A percentile compares a stretch with the other conserved stretches of the same genome.
Evolutionary conservation across 2,329 filamentous ascomycete species (phyloP).

Genomic region (Metarhizium guizhouense): DNA sequence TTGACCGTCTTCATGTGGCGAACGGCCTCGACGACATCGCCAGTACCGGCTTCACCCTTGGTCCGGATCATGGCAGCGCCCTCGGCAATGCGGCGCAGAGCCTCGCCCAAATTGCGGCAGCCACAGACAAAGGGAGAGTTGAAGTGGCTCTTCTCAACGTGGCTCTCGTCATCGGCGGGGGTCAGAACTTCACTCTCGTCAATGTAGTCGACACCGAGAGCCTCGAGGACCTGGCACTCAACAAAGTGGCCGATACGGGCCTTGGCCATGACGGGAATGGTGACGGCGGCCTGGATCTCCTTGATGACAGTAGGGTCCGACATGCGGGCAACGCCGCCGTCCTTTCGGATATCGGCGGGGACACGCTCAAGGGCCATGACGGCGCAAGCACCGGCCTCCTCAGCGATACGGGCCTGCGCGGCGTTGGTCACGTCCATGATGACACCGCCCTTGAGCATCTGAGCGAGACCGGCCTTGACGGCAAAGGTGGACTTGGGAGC

Average conservation of each 20-base stretch:
- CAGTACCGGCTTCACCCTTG: slow-evolving; percentile 95
- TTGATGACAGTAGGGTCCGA: slow-evolving; percentile 90
- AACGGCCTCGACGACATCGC: slow-evolving; percentile 93
- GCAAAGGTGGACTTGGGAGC: slow-evolving; percentile 54
- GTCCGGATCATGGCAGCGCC: slow-evolving; percentile 98
- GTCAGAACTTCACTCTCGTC: slow-evolving; percentile 98
- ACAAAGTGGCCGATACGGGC: slow-evolving; percentile 96
- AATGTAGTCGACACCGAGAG: slow-evolving; percentile 93
- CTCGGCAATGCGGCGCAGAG: slow-evolving; percentile 80
- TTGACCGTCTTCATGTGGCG: slow-evolving; percentile 92
- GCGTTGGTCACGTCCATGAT: slow-evolving; percentile 99
- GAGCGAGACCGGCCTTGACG: slow-evolving; percentile 89
- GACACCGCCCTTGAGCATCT: slow-evolving; percentile 98
- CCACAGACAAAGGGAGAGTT: slow-evolving; percentile 90
- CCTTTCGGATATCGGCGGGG: slow-evolving; percentile 84
- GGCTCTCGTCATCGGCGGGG: slow-evolving; percentile 80
- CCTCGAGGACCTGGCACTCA: slow-evolving; percentile 96
- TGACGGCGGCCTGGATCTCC: slow-evolving; percentile 89
- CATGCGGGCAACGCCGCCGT: slow-evolving; percentile 96
- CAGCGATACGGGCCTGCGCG: slow-evolving; percentile 90
- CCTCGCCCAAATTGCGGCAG: slow-evolving; percentile 89
- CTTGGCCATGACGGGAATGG: slow-evolving; percentile 98
- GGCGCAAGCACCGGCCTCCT: slow-evolving; percentile 89
- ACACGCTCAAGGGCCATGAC: slow-evolving; percentile 99
- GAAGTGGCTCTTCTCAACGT: slow-evolving; percentile 83